Base-by-base conservation (phyloP, 768 basidiomycete species). In the Boletus sp. region DNA sequence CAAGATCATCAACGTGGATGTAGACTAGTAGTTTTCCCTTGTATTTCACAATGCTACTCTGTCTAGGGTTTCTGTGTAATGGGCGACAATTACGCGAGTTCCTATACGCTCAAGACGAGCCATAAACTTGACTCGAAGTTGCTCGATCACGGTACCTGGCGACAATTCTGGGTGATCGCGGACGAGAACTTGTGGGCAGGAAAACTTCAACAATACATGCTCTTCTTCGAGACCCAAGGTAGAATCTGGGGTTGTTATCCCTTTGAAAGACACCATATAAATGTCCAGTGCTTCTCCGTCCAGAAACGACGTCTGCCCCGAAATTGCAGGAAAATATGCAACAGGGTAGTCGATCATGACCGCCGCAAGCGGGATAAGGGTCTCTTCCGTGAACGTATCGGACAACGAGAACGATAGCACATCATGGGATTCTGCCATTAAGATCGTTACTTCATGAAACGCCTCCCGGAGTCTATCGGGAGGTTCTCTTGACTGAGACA, bases 1-100 rank as follows among this genome's bases (percentile, higher is more conserved):
- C 74, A 93, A 92, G 72, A 94, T 94, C 58, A 75, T 87, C 67
- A 93, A 90, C 61, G 76, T 92, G 40, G 84, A 84, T 67, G 80
- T 91, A 59, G 86, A 90, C 56, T 89, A 80, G 64, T 28, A 4
- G n/a, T 11, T 42, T 49, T 42, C 41, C 5, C 36, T 36, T 57
- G 46, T 55, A 48, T 41, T 48, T 75, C 66, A 84, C 29, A 84
- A 64, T 20, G 78, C 81, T 20, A 84, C 76, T 53, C 81, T 76
- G 54, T 82, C 80, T 46, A 75, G 54, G 3, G 70, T 76, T 61
- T 78, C 73, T 7, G 67, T 67, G 18, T 53, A 66, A 51, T 80
- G 75, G 2, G 64, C 44, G 28, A 81, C 35, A 28, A 51, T 30
- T 12, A 66, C 52, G 24, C 53, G 65, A 7, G 58, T 47, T 44